A percentile compares a stretch with the other conserved stretches of the same genome.
These are phyloP conservation scores for Lignosus rhinocerotis DNA, from an alignment of 1,284 basidiomycete species.

Conservation along the genomic window DNA sequence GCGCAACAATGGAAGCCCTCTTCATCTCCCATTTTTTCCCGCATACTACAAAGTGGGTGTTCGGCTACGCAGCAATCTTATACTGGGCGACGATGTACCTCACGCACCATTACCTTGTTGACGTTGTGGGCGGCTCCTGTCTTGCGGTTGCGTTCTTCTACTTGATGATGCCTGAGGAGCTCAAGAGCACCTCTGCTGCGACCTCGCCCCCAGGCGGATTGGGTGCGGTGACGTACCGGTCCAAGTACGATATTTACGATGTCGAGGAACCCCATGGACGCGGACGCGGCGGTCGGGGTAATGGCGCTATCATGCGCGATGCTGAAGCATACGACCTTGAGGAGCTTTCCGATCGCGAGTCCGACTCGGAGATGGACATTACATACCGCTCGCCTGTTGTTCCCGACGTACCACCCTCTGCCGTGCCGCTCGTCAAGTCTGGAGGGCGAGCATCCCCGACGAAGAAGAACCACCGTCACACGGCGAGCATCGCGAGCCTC, in stretches of 20 bases:
- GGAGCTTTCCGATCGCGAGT: slow-evolving; percentile 48
- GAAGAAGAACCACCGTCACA: slow-evolving; percentile 63
- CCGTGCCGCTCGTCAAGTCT: slow-evolving; percentile 37
- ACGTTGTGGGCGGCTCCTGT: slow-evolving; percentile 92
- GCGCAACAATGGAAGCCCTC: slow-evolving; percentile 90
- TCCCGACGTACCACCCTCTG: slow-evolving; percentile 39
- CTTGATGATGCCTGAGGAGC: slow-evolving; percentile 80
- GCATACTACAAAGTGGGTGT: slow-evolving; percentile 56
- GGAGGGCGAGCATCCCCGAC: slow-evolving; percentile 26
- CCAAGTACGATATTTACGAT: slow-evolving; percentile 77
- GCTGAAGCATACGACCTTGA: slow-evolving; percentile 57
- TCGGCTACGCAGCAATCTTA: slow-evolving; percentile 89
- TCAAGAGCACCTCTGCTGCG: slow-evolving; percentile 58
- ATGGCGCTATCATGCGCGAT: slow-evolving; percentile 39
- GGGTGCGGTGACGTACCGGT: slow-evolving; percentile 34
- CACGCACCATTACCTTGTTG: slow-evolving; percentile 97
- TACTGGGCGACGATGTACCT: slow-evolving; percentile 99
- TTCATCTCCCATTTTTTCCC: slow-evolving; percentile 98
- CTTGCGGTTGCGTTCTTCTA: slow-evolving; percentile 90
- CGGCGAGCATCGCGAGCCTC: slow-evolving; percentile 78
- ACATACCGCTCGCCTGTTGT: slow-evolving; percentile 65
- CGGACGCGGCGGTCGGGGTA: slow-evolving; percentile 29
- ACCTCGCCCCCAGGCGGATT: slow-evolving; percentile 47
- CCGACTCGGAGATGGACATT: slow-evolving; percentile 67
- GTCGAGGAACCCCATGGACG: slow-evolving; percentile 47